A percentile compares a stretch with the other conserved stretches of the same genome.
Evolutionary conservation across 306 rosid species (phyloP).

Genomic region (Alnus glutinosa): DNA sequence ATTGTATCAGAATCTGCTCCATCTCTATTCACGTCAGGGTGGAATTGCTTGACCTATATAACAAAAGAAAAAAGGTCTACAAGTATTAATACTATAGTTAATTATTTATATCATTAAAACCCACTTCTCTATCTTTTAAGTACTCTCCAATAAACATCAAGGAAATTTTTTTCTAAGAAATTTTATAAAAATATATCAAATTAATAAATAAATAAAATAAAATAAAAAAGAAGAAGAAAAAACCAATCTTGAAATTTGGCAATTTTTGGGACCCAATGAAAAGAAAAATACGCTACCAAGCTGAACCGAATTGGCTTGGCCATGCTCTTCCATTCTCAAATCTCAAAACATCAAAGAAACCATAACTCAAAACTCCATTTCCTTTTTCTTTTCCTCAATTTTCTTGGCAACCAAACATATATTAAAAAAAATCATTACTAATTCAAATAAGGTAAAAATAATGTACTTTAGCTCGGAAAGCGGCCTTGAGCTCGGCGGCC

Average conservation of each 20-base stretch:
- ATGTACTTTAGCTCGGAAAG: slow-evolving; percentile 79
- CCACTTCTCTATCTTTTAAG: not conserved
- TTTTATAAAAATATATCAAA: no score
- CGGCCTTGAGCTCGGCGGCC: slow-evolving; percentile 62
- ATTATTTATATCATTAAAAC: not conserved
- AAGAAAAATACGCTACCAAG: not conserved
- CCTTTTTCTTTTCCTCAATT: not conserved
- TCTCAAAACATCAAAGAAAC: not conserved
- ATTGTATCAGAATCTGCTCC: slow-evolving; percentile 50
- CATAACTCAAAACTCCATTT: not conserved
- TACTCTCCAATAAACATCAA: not conserved
- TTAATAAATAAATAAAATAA: no score
- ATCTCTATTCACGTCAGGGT: slow-evolving; percentile 70
- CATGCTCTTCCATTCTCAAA: not conserved
- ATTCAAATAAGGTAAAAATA: not conserved
- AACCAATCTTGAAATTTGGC: not conserved
- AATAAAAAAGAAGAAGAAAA: no score
- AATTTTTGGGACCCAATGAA: not conserved
- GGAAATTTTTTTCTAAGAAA: not conserved
- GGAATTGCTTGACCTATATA: slow-evolving; percentile 83
- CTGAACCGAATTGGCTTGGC: not conserved
- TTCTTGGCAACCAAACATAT: not conserved
- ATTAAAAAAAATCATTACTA: not conserved
- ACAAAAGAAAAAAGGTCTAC: not conserved
- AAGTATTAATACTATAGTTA: not conserved